phyloP scores from a whole-genome alignment of 2,329 filamentous ascomycete species.

The Colletotrichum sp. region DNA sequence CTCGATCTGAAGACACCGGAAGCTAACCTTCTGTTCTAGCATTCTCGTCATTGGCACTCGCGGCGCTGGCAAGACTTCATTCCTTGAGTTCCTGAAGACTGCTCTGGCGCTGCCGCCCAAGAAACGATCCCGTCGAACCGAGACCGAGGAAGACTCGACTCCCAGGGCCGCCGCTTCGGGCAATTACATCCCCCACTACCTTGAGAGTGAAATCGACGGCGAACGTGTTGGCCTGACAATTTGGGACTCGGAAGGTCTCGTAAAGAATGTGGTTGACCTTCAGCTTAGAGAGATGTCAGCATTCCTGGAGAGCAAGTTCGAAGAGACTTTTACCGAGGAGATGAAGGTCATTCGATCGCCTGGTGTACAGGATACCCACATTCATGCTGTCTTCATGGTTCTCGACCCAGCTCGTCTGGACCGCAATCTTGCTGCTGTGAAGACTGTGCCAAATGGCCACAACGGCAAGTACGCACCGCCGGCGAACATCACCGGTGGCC shows the following conservation, averaged over 20 bases:
- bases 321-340: constrained; percentile 96
- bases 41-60: constrained; percentile 89
- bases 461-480: constrained; percentile 51
- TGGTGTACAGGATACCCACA: constrained; percentile 93
- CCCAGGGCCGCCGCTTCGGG: constrained; percentile 52
- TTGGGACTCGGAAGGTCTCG: constrained; percentile 95
- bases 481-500: constrained; percentile 63
- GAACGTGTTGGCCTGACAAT: constrained; percentile 92
- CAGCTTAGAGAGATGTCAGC: constrained; percentile 90
- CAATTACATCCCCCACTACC: constrained; percentile 85
- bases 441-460: constrained; percentile 57
- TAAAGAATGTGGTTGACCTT: constrained; percentile 93
- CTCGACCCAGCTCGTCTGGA: constrained; percentile 89
- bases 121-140: constrained; percentile 66
- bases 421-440: constrained; percentile 75
- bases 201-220: constrained; percentile 93
- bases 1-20: neutral
- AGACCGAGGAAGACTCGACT: constrained; percentile 60
- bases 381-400: constrained; percentile 92
- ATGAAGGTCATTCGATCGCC: constrained; percentile 96
- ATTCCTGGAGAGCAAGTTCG: constrained; percentile 97
- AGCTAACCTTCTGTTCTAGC: constrained; percentile 50
- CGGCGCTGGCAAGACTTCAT: constrained; percentile 92
- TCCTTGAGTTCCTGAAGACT: constrained; percentile 92
- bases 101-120: constrained; percentile 83